A percentile compares a stretch with the other conserved stretches of the same genome.
Evolutionary conservation across 495 filamentous ascomycete genomes (phyloP).

Genomic region (Jackrogersella minutella): DNA sequence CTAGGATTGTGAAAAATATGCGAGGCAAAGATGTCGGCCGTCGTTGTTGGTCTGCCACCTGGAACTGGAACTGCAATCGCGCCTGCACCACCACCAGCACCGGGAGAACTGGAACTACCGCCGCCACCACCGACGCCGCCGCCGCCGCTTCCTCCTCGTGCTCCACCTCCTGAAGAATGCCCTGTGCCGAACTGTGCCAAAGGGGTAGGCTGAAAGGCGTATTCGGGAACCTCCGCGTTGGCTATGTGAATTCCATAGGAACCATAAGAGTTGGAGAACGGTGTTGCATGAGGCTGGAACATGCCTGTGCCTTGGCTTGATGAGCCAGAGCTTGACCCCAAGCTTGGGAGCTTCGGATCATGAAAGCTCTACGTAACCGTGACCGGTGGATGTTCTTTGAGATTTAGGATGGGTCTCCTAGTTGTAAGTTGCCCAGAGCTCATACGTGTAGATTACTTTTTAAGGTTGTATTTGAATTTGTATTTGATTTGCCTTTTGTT

Average conservation of each 20-base stretch:
- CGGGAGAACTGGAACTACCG: slow-evolving; percentile 4
- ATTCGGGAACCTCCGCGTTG: slow-evolving; percentile 51
- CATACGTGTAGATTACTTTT: slow-evolving; percentile 4
- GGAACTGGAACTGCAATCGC: slow-evolving; percentile 19
- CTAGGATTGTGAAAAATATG: slow-evolving; percentile 58
- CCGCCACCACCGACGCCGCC: neutral
- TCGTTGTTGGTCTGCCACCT: slow-evolving; percentile 33
- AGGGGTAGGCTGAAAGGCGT: slow-evolving; percentile 54
- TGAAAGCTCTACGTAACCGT: slow-evolving; percentile 30
- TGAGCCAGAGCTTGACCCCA: slow-evolving; percentile 43
- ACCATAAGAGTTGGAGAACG: slow-evolving; percentile 51
- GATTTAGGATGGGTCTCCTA: slow-evolving; percentile 4
- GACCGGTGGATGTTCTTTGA: slow-evolving; percentile 3
- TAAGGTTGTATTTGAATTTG: neutral
- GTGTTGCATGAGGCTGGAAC: slow-evolving; percentile 63
- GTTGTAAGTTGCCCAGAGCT: neutral
- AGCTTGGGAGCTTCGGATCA: slow-evolving; percentile 38
- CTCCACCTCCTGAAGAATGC: too few relatives aligned
- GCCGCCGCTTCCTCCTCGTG: too few relatives aligned
- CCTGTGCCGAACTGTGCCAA: slow-evolving; percentile 46
- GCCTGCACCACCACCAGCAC: slow-evolving; percentile 25
- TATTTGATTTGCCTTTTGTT: neutral
- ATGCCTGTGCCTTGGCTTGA: slow-evolving; percentile 52
- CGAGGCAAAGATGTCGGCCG: slow-evolving; percentile 41
- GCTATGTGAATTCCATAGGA: slow-evolving; percentile 49